Percentiles rank a stretch among this genome's conserved stretches.
Conservation (phyloP, 140 eudicot genomes). For the Ambrosia hybrid region DNA sequence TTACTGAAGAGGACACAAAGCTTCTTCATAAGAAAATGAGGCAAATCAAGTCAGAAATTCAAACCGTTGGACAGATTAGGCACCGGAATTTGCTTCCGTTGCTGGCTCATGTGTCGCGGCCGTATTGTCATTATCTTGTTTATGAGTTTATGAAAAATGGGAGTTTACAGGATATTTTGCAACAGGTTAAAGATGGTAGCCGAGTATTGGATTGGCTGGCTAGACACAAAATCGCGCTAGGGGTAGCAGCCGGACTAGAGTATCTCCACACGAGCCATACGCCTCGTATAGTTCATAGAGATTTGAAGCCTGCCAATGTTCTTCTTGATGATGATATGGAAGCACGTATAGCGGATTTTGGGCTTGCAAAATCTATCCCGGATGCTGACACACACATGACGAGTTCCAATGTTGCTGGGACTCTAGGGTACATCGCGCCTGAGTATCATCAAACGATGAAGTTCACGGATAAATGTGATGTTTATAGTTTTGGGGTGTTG, state of each 20-base stretch:
- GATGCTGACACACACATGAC: conserved; percentile 16
- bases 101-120: conserved; percentile 22
- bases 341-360: conserved; percentile 67
- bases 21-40: conserved; percentile 4
- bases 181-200: conserved; percentile 33
- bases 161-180: conserved; percentile 53
- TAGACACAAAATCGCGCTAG: background rate
- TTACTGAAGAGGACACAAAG: conserved; percentile 8
- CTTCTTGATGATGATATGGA: conserved; percentile 73
- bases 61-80: background rate
- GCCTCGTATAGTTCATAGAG: conserved; percentile 45
- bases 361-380: conserved; percentile 54
- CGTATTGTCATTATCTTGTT: conserved; percentile 56
- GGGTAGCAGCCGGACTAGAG: conserved; percentile 37
- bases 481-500: conserved; percentile 17
- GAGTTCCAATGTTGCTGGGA: conserved; percentile 9
- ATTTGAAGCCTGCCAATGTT: conserved; percentile 36
- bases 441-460: conserved; percentile 1
- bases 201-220: conserved; percentile 19
- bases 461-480: background rate
- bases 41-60: conserved; percentile 3
- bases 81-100: conserved; percentile 8
- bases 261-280: conserved; percentile 53
- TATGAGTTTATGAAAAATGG: conserved; percentile 75
- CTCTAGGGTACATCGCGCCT: conserved; percentile 8